A percentile compares a stretch with the other conserved stretches of the same genome.
These are phyloP conservation scores for Coemansia sp. DNA, from an alignment of 192 early-diverging fungal species.

Conservation along the genomic window DNA sequence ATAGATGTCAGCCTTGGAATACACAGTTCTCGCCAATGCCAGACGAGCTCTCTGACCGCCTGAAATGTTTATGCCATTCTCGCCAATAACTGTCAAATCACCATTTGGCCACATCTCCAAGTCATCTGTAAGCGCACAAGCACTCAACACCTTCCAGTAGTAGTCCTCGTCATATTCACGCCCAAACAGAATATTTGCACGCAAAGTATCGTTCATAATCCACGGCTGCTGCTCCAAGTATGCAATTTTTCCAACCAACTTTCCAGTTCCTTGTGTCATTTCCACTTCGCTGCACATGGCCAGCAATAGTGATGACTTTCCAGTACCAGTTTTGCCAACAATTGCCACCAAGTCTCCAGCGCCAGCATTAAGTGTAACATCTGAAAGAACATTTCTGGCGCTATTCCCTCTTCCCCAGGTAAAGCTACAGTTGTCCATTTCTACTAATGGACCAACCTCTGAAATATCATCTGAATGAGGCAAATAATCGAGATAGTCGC, in stretches of 20 bases:
- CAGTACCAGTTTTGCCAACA: conserved; percentile 64
- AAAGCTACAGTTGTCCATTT: conserved; percentile 23
- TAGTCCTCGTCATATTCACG: conserved; percentile 57
- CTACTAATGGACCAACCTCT: background rate
- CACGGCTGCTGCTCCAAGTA: conserved; percentile 34
- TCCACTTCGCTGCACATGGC: conserved; percentile 62
- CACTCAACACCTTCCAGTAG: conserved; percentile 65
- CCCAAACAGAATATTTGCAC: conserved; percentile 84
- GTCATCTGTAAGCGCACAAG: conserved; percentile 68
- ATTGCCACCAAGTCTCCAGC: conserved; percentile 59
- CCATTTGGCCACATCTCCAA: conserved; percentile 62
- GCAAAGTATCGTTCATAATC: conserved; percentile 60
- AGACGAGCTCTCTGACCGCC: conserved; percentile 74
- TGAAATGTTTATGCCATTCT: conserved; percentile 72
- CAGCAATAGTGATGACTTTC: conserved; percentile 63
- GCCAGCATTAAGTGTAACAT: conserved; percentile 7
- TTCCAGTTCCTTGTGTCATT: conserved; percentile 34
- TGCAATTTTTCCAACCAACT: conserved; percentile 22
- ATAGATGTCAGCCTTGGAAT: conserved; percentile 68
- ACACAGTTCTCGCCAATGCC: conserved; percentile 66
- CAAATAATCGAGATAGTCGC: conserved; percentile 24
- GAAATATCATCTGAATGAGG: background rate
- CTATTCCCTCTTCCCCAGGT: background rate
- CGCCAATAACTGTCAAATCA: conserved; percentile 73
- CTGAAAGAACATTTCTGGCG: conserved; percentile 5